A percentile compares a stretch with the other conserved stretches of the same genome.
Conservation (phyloP, 2,329 filamentous ascomycete species). For the Epichloe festucae region DNA sequence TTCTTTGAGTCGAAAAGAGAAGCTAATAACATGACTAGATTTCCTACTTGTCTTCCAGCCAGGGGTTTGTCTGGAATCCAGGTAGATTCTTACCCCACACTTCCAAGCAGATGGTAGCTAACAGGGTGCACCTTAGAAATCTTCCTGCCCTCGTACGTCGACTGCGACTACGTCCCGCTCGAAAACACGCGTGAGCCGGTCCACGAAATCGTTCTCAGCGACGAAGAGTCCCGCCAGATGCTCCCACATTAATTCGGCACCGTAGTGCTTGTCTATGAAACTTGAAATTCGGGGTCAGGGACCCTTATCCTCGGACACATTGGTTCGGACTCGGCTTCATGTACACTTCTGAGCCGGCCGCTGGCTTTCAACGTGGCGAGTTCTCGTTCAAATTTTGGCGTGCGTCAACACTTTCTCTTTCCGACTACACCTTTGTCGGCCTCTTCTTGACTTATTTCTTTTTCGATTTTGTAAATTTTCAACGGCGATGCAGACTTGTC, state of each 20-base stretch:
- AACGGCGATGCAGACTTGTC: neutral
- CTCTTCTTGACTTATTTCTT: neutral
- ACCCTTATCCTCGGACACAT: conserved; percentile 2
- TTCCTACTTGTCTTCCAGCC: conserved; percentile 65
- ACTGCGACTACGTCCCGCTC: conserved; percentile 61
- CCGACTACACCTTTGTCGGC: neutral
- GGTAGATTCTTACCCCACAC: conserved; percentile 28
- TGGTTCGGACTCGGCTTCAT: neutral
- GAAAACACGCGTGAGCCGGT: conserved; percentile 67
- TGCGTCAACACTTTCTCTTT: neutral
- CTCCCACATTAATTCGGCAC: conserved; percentile 41
- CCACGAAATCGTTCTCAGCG: conserved; percentile 62
- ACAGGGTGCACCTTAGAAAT: conserved; percentile 42
- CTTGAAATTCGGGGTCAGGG: conserved; percentile 1
- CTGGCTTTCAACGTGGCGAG: neutral
- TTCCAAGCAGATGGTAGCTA: conserved; percentile 4
- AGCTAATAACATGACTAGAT: conserved; percentile 37
- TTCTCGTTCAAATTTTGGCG: neutral
- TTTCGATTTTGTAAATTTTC: neutral
- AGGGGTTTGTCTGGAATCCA: conserved; percentile 76
- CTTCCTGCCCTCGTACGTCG: conserved; percentile 66
- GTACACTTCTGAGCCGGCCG: neutral
- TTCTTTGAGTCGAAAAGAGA: neutral
- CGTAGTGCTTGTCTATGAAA: conserved; percentile 3
- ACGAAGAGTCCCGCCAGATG: conserved; percentile 61